A percentile compares a stretch with the other conserved stretches of the same genome.
phyloP scores from a whole-genome alignment of 148 eudicot species.

The Heliamphora exappendiculata region DNA sequence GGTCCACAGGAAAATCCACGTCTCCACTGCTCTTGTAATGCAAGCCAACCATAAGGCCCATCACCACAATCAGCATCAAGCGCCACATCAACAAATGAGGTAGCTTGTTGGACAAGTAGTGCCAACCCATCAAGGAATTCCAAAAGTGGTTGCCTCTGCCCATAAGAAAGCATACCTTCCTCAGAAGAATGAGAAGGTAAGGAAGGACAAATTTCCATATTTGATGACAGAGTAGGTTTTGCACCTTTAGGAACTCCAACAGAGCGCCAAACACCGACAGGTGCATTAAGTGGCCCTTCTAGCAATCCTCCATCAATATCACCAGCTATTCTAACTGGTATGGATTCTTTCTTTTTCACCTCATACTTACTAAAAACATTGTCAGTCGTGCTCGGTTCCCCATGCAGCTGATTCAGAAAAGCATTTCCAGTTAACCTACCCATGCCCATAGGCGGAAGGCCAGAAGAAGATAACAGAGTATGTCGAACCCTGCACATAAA shows the following conservation, averaged over 20 bases:
- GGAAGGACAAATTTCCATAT: slow-evolving; percentile 42
- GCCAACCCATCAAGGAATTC: slow-evolving; percentile 82
- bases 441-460: slow-evolving; percentile 30
- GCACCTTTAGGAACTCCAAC: slow-evolving; percentile 71
- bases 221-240: slow-evolving; percentile 41
- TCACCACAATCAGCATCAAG: slow-evolving; percentile 88
- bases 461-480: slow-evolving; percentile 50
- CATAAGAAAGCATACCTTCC: slow-evolving; percentile 58
- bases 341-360: slow-evolving; percentile 66
- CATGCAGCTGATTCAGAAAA: slow-evolving; percentile 39
- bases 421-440: slow-evolving; percentile 40
- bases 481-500: slow-evolving; percentile 84
- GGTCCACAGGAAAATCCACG: slow-evolving; percentile 97
- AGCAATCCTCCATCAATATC: slow-evolving; percentile 64
- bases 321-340: slow-evolving; percentile 93
- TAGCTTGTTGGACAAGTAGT: slow-evolving; percentile 90
- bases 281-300: slow-evolving; percentile 65
- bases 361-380: slow-evolving; percentile 53
- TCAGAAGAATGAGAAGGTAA: slow-evolving; percentile 54
- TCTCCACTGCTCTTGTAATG: slow-evolving; percentile 84
- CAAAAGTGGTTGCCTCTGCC: slow-evolving; percentile 70
- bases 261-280: slow-evolving; percentile 97
- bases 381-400: slow-evolving; percentile 52
- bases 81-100: slow-evolving; percentile 92
- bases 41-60: slow-evolving; percentile 95